Percentiles rank a stretch among this genome's conserved stretches.
phyloP scores from a whole-genome alignment of 2,329 filamentous ascomycete species.

The Penicillium sp. region DNA sequence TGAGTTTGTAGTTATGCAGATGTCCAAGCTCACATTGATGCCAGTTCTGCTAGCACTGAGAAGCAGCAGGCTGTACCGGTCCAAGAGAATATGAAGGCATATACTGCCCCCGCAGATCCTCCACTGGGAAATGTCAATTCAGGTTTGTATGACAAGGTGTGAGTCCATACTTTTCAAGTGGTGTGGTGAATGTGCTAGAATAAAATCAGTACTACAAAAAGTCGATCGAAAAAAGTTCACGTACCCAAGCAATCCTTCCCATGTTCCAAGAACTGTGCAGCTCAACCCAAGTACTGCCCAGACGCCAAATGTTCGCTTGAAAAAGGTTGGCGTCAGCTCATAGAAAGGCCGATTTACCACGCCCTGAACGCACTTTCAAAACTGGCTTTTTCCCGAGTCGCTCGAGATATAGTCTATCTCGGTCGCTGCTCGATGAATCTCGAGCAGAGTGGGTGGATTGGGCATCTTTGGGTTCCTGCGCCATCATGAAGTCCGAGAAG shows the following conservation, averaged over 20 bases:
- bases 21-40: neutral
- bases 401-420: neutral
- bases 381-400: neutral
- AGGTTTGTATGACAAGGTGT: too few species aligned
- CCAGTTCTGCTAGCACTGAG: neutral
- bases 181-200: neutral
- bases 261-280: neutral
- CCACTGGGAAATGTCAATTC: neutral
- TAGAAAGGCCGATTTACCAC: neutral
- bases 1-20: neutral
- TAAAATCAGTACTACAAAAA: neutral
- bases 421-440: neutral
- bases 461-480: neutral
- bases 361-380: neutral
- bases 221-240: neutral
- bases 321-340: neutral
- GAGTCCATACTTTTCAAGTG: neutral
- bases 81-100: slow-evolving; percentile 5
- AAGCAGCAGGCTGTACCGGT: neutral
- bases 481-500: neutral
- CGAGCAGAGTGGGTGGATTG: neutral
- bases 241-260: neutral
- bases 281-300: neutral
- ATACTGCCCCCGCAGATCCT: slow-evolving; percentile 3
- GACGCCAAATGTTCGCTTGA: neutral